phyloP scores from a whole-genome alignment of 2,329 filamentous ascomycete genomes.

The Sarocladium brachiariae region DNA sequence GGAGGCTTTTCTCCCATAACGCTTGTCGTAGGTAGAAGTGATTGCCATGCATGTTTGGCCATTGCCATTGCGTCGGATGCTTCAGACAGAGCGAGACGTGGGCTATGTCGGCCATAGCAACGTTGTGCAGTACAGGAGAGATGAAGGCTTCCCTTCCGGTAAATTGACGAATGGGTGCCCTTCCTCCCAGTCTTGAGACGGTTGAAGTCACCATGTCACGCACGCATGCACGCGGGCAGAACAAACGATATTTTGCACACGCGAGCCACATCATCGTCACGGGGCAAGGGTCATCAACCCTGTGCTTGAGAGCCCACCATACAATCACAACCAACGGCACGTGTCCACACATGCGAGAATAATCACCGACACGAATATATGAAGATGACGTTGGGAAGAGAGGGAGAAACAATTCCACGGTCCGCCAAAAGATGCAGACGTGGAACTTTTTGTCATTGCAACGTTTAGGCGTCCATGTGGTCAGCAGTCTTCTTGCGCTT shows the following conservation, averaged over 20 bases:
- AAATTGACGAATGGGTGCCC: too few species aligned
- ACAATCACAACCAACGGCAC: background rate
- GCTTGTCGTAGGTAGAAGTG: too few species aligned
- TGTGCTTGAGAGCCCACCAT: background rate
- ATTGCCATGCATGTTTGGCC: background rate
- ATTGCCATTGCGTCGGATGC: background rate
- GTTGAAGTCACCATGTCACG: background rate
- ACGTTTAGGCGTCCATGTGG: background rate
- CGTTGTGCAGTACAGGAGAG: background rate
- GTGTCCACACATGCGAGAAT: too few species aligned
- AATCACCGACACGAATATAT: too few species aligned
- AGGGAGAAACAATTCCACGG: background rate
- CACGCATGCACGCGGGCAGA: background rate
- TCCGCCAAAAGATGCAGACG: background rate
- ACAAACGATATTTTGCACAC: background rate
- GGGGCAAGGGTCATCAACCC: background rate
- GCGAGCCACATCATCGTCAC: background rate
- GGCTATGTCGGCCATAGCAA: background rate
- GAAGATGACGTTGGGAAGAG: background rate
- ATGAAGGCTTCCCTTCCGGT: too few species aligned
- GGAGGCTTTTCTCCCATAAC: too few species aligned
- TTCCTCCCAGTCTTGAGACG: too few species aligned
- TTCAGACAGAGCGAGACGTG: background rate
- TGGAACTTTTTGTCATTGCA: background rate
- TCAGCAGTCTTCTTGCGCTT: constrained; percentile 17